Evolutionary conservation across 2,329 filamentous ascomycete species (phyloP), one percentile per base, ranked within the genome.

Genomic region (Aspergillus tamarii): DNA sequence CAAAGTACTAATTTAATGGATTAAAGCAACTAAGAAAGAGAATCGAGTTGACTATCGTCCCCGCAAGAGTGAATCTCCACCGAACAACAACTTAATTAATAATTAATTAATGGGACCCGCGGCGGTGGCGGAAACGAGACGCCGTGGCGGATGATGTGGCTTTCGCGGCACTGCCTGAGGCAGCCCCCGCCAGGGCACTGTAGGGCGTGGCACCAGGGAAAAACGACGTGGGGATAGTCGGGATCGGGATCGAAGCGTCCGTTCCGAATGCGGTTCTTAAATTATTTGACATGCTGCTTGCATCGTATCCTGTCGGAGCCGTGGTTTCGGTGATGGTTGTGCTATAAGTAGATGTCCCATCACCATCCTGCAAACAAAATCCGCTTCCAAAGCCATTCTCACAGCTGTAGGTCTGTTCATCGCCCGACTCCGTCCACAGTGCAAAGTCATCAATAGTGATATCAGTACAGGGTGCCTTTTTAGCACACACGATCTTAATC

Each of bases 401-500:
- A 72, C 85, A 87, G 28, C 72, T 70, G 68, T 85, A 82, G 21
- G 56, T 61, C 59, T 75, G 64, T 46, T 67, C 53, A 48, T 66
- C 59, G 3, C 73, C 74, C 16, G 64, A 64, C 46, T 76, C 74
- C 30, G 74, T 76, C 74, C 73, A 76, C 81, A 88, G 84, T 34
- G 78, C 74, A 65, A 87, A 82, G 69, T 86, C 80, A 3, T 74
- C 74, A 63, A 87, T 80, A 19, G 74, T 79, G 65, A 87, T 79
- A 60, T 82, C 81, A 2, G 80, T 83, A 76, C 86, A 88, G 14
- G 86, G 86, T 1, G 80, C 81, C 2, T 69, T 76, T 60, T 82
- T 77, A 0, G 84, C 80, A 66, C 85, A 88, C 30, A 80, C 72
- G 39, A 87, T 74, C 63, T 84, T 83, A 67, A 88, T 78, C 1